A percentile compares a stretch with the other conserved stretches of the same genome.
Conservation (phyloP, 1,284 basidiomycete species). For the Coniferiporia weirii region DNA sequence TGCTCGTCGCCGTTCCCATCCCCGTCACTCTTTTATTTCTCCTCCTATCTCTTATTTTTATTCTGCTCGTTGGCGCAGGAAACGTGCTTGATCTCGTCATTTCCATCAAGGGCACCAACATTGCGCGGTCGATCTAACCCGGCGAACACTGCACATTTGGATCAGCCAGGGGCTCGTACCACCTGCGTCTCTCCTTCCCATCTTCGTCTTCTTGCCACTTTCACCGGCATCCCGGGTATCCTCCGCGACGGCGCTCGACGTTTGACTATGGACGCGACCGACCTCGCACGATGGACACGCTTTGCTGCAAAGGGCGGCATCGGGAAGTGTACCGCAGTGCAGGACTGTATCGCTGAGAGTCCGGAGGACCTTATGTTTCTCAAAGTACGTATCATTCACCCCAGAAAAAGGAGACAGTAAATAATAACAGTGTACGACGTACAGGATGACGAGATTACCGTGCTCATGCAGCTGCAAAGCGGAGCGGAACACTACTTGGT, state of each 20-base stretch:
- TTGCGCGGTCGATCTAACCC: not conserved
- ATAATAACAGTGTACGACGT: not conserved
- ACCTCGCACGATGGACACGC: conserved; percentile 73
- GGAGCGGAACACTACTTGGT: conserved; percentile 57
- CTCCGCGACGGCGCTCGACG: not conserved
- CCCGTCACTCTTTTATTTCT: not conserved
- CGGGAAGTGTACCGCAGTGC: conserved; percentile 63
- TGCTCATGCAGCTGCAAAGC: conserved; percentile 69
- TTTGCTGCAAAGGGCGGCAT: conserved; percentile 80
- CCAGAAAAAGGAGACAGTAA: not conserved
- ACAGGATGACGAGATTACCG: conserved; percentile 75
- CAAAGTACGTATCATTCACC: conserved; percentile 41
- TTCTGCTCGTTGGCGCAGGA: not conserved
- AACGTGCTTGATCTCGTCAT: not conserved
- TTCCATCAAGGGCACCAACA: not conserved
- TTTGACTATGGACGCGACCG: conserved; percentile 56
- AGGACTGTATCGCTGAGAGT: conserved; percentile 74
- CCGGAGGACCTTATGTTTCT: conserved; percentile 86
- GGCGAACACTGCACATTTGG: not conserved
- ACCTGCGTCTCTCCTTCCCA: not conserved
- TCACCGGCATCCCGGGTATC: not conserved
- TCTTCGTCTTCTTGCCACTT: not conserved
- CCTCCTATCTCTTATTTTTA: not conserved
- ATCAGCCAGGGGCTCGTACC: not conserved
- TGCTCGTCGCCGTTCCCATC: not conserved